phyloP scores from a whole-genome alignment of 495 filamentous ascomycete species.

The Melanomma pulvis-pyrius region DNA sequence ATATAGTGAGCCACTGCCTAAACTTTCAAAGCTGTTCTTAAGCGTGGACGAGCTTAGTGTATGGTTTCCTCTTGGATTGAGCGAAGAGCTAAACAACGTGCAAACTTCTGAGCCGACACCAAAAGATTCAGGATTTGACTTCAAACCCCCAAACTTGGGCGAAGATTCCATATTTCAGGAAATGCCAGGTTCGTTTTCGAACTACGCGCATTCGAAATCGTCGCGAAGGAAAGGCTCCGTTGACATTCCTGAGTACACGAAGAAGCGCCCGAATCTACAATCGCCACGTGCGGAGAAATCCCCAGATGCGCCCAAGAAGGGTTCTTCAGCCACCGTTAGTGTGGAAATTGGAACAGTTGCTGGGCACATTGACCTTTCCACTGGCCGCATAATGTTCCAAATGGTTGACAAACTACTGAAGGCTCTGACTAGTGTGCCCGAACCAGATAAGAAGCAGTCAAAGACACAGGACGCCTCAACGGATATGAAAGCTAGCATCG shows the following conservation, averaged over 20 bases:
- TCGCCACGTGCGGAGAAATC: neutral
- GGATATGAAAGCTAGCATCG: slow-evolving; percentile 1
- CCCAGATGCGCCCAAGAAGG: slow-evolving; percentile 3
- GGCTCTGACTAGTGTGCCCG: neutral
- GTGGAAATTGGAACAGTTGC: slow-evolving; percentile 32
- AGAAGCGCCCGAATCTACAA: neutral
- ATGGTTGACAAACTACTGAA: slow-evolving; percentile 26
- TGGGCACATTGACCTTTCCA: slow-evolving; percentile 36
- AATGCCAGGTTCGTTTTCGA: slow-evolving; percentile 47
- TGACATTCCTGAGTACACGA: slow-evolving; percentile 6
- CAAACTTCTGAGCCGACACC: neutral
- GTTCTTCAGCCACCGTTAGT: slow-evolving; percentile 8
- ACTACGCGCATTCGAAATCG: slow-evolving; percentile 40
- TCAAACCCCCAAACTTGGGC: slow-evolving; percentile 23
- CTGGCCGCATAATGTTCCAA: slow-evolving; percentile 36
- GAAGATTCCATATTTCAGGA: slow-evolving; percentile 38
- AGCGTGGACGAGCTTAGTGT: slow-evolving; percentile 28
- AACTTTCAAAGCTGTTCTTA: slow-evolving; percentile 33
- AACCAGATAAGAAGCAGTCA: neutral
- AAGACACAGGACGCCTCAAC: neutral
- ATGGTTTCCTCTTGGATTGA: slow-evolving; percentile 33
- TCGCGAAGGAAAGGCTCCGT: slow-evolving; percentile 17
- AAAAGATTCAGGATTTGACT: slow-evolving; percentile 11
- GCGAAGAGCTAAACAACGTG: slow-evolving; percentile 5
- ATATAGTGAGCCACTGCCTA: neutral